Conservation (phyloP, 75 land plant genomes). For the Pinus taeda region DNA sequence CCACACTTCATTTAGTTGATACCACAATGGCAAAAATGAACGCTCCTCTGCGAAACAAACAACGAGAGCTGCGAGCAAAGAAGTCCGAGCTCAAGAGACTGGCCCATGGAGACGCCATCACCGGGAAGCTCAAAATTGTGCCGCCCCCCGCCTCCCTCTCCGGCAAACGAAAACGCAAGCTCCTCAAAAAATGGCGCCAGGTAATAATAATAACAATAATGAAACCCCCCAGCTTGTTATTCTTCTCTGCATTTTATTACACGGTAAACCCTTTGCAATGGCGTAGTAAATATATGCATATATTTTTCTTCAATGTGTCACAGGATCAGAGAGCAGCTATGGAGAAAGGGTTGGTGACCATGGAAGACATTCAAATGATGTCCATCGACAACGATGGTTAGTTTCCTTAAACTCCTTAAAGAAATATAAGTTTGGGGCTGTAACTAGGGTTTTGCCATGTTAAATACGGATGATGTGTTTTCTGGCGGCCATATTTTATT, state of each 20-base stretch:
- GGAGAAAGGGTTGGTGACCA: constrained; percentile 49
- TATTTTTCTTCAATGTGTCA: neutral
- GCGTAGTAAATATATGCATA: neutral
- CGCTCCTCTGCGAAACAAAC: constrained; percentile 10
- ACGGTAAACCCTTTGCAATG: neutral
- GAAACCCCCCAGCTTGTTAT: neutral
- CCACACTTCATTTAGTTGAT: too few species aligned
- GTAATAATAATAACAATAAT: constrained; percentile 13
- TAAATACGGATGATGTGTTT: too few species aligned
- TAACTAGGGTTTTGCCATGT: too few species aligned
- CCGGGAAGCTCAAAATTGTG: constrained; percentile 41
- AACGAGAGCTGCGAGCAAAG: constrained; percentile 30
- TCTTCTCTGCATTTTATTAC: neutral
- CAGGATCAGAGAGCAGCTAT: constrained; percentile 66
- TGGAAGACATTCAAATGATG: constrained; percentile 69
- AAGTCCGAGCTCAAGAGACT: constrained; percentile 26
- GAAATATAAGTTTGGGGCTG: too few species aligned
- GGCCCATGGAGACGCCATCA: constrained; percentile 43
- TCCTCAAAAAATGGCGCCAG: constrained; percentile 57
- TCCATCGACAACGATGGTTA: neutral
- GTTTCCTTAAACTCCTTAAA: too few species aligned
- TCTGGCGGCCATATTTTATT: too few species aligned
- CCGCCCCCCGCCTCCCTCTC: constrained; percentile 36
- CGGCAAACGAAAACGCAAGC: constrained; percentile 70
- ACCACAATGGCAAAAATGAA: constrained; percentile 6